These are phyloP conservation scores for Megacollybia marginata DNA, from an alignment of 768 basidiomycete genomes.

Conservation along the genomic window DNA sequence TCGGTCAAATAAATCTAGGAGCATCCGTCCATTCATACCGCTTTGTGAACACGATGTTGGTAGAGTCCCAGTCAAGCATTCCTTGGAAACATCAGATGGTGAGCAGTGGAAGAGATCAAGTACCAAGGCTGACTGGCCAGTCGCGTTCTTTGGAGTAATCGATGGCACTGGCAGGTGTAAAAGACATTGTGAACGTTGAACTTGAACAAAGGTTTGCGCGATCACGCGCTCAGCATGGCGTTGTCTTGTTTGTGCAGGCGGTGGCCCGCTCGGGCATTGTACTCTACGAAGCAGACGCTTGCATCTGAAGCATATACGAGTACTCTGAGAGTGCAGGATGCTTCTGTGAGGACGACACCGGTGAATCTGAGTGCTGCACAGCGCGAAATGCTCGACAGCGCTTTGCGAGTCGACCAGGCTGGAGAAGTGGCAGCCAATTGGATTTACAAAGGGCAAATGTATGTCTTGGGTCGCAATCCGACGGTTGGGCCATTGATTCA, in stretches of 20 bases:
- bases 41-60: constrained; percentile 74
- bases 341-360: constrained; percentile 51
- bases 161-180: constrained; percentile 38
- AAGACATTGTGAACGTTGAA: constrained; percentile 25
- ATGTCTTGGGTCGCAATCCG: constrained; percentile 56
- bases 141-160: constrained; percentile 65
- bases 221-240: not conserved
- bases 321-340: constrained; percentile 22
- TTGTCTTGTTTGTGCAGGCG: no score
- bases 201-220: not conserved
- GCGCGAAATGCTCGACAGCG: constrained; percentile 47
- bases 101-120: not conserved
- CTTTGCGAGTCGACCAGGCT: constrained; percentile 89
- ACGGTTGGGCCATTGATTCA: constrained; percentile 62
- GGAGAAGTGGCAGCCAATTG: constrained; percentile 95
- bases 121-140: constrained; percentile 65
- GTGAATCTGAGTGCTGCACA: constrained; percentile 40
- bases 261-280: not conserved
- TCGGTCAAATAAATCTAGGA: no score
- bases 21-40: no score
- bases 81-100: constrained; percentile 28
- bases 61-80: constrained; percentile 76
- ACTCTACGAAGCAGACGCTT: constrained; percentile 1
- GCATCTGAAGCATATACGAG: constrained; percentile 47
- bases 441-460: constrained; percentile 87